Percentiles rank a stretch among this genome's conserved stretches.
These are phyloP conservation scores for Leccinum boreale DNA, from an alignment of 768 basidiomycete species.

Conservation along the genomic window DNA sequence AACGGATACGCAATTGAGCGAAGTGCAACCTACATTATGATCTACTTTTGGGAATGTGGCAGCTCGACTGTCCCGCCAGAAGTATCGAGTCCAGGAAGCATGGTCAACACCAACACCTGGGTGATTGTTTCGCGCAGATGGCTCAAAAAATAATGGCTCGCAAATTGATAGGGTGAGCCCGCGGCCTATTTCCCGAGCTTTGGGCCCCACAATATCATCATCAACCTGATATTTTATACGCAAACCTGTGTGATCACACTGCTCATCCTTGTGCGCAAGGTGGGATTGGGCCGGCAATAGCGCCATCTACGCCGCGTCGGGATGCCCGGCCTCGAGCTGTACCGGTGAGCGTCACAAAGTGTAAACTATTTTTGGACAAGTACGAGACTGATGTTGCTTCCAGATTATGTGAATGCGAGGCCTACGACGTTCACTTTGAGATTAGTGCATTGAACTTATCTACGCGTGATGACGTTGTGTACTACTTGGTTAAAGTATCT, in stretches of 20 bases:
- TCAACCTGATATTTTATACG: slow-evolving; percentile 14
- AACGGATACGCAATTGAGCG: slow-evolving; percentile 32
- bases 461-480: not conserved
- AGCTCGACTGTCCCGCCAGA: slow-evolving; percentile 30
- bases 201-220: slow-evolving; percentile 49
- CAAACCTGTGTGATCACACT: slow-evolving; percentile 6
- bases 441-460: slow-evolving; percentile 4
- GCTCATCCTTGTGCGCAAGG: slow-evolving; percentile 5
- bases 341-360: slow-evolving; percentile 15
- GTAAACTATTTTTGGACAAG: not conserved
- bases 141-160: not conserved
- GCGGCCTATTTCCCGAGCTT: slow-evolving; percentile 61
- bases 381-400: not conserved
- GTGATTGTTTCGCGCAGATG: slow-evolving; percentile 4
- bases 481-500: too few relatives aligned
- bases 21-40: slow-evolving; percentile 28
- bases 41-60: slow-evolving; percentile 39
- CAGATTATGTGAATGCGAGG: slow-evolving; percentile 3
- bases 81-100: slow-evolving; percentile 21
- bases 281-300: slow-evolving; percentile 25
- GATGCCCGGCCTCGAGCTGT: slow-evolving; percentile 24
- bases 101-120: slow-evolving; percentile 16
- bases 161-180: slow-evolving; percentile 47
- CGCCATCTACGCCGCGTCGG: slow-evolving; percentile 13
- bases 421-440: slow-evolving; percentile 1